Percentiles rank a stretch among this genome's conserved stretches.
Evolutionary conservation across 306 rosid species (phyloP).

Genomic region (Cicer pinnatifidum): DNA sequence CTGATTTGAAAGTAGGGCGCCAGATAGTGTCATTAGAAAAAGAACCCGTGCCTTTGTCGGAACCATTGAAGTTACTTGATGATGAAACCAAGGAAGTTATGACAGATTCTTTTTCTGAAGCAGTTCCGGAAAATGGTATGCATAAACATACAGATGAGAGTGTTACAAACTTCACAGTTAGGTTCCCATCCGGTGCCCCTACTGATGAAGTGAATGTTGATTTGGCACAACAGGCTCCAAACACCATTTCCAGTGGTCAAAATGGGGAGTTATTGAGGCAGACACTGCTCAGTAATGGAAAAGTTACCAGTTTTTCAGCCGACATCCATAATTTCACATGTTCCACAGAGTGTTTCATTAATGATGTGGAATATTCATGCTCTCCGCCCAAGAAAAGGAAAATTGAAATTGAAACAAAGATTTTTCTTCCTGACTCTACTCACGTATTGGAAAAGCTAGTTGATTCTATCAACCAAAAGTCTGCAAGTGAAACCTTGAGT

Average conservation of each 20-base stretch:
- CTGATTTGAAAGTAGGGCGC: slow-evolving; percentile 39
- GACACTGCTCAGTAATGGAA: slow-evolving; percentile 41
- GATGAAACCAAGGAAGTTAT: slow-evolving; percentile 47
- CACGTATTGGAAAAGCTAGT: slow-evolving; percentile 44
- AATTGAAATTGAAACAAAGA: slow-evolving; percentile 44
- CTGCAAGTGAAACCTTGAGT: slow-evolving; percentile 40
- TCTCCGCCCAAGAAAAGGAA: slow-evolving; percentile 63
- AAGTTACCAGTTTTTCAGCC: slow-evolving; percentile 43
- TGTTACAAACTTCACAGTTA: slow-evolving; percentile 43
- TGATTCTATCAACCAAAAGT: slow-evolving; percentile 43
- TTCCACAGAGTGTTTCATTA: slow-evolving; percentile 35
- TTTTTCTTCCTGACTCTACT: slow-evolving; percentile 46
- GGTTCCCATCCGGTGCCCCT: slow-evolving; percentile 47
- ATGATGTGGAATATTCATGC: slow-evolving; percentile 51
- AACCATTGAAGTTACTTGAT: slow-evolving; percentile 42
- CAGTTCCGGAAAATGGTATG: slow-evolving; percentile 43
- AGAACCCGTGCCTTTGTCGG: slow-evolving; percentile 33
- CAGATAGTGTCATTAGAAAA: slow-evolving; percentile 45
- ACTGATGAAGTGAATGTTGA: slow-evolving; percentile 44
- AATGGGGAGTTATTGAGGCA: slow-evolving; percentile 44
- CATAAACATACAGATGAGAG: slow-evolving; percentile 40
- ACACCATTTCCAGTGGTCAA: slow-evolving; percentile 44
- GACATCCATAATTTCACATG: slow-evolving; percentile 44
- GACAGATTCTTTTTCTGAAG: slow-evolving; percentile 47
- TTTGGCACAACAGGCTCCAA: slow-evolving; percentile 37